Base-by-base conservation (phyloP, 108 stramenopile genomes). In the Epipyxis sp. region DNA sequence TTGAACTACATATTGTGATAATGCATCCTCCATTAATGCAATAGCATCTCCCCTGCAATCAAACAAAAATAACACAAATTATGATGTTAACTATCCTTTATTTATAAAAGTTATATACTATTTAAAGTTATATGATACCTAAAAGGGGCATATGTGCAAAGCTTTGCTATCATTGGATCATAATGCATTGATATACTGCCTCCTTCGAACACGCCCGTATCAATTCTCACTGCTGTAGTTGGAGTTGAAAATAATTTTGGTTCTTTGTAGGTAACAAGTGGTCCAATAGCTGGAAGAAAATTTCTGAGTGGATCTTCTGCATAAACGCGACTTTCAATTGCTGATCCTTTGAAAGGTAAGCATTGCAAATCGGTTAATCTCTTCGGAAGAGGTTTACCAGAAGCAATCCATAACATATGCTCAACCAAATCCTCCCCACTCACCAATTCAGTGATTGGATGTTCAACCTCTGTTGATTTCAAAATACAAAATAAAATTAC, bases 141-240 rank as follows among this genome's bases (percentile, higher is more conserved):
- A 25, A 20, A 37, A 13, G 40, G 44, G 3, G 6, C 76, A 3
- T 42, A 54, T 3, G 71, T 34, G 34, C 6, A 6, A 39, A 59
- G 58, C 89, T 98, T 98, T 84, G 91, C 87, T 40, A 98, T 90
- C 90, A 98, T 96, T 27, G 97, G 97, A 82, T 98, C 97, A 81
- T 98, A 98, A 77, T 86, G 89, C 54, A 94, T 93, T 27, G 88
- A 84, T 29, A 98, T 92, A 71, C 89, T 90, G 42, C 87, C 81
- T 41, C 97, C 97, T 40, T 91, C 85, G 10, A 82, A 81, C 34
- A 97, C 95, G 41, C 95, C 97, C 2, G 93, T 83, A 80, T 98
- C 97, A 59, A 96, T 90, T 13, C 97, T 89, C 78, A 94, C 87
- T 27, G 83, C 29, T 50, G 79, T 45, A 16, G 1, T 59, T 30